Conservation (phyloP, 2,329 filamentous ascomycete species). For the Monosporascus cannonballus region DNA sequence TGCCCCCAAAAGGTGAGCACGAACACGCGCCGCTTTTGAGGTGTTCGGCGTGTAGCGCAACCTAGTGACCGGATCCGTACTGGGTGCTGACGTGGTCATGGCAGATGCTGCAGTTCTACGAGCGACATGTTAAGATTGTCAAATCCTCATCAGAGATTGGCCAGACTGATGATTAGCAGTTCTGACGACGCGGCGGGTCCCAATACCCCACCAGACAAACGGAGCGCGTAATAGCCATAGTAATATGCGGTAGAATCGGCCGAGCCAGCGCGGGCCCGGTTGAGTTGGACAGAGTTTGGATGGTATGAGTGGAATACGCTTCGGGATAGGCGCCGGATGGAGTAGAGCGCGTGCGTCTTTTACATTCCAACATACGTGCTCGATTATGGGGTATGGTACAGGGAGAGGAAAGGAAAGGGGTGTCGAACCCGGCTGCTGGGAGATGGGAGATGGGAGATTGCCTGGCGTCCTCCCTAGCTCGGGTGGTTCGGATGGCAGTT, state of each 20-base stretch:
- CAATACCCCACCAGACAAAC: not conserved
- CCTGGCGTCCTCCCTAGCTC: too few species aligned
- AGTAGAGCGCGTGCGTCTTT: not conserved
- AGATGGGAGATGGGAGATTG: too few species aligned
- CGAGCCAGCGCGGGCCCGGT: not conserved
- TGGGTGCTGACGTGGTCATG: not conserved
- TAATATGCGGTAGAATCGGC: not conserved
- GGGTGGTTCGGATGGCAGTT: too few species aligned
- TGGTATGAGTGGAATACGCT: not conserved
- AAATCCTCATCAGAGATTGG: conserved; percentile 23
- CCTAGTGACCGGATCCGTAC: not conserved
- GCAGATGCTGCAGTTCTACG: conserved; percentile 56
- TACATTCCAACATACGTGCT: too few species aligned
- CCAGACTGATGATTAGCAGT: conserved; percentile 12
- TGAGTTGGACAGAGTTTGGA: not conserved
- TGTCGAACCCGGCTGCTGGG: too few species aligned
- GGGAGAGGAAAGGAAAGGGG: too few species aligned
- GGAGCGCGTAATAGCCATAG: not conserved
- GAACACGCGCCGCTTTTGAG: not conserved
- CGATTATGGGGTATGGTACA: too few species aligned
- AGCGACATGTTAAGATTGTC: conserved; percentile 50
- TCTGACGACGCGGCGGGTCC: not conserved
- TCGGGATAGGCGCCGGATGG: not conserved
- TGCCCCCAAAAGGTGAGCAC: conserved; percentile 66
- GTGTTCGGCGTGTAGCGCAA: not conserved